Conservation (phyloP, 140 eudicot genomes). For the Oenanthe javanica region DNA sequence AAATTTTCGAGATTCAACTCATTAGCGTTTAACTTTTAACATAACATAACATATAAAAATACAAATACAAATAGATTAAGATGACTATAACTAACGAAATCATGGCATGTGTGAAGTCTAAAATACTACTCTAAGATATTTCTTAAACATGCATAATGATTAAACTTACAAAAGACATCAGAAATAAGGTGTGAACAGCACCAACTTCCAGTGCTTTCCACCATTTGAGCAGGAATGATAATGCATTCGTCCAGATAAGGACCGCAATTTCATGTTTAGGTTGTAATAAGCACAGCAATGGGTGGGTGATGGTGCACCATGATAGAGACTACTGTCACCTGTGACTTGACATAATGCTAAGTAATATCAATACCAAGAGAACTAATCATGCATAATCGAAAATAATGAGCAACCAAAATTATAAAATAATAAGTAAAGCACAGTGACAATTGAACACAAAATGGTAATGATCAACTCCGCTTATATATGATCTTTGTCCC, state of each 20-base stretch:
- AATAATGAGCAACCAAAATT: no score
- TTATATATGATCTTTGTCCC: neutral
- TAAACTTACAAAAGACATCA: neutral
- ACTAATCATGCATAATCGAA: neutral
- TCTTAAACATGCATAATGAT: neutral
- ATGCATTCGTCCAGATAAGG: constrained; percentile 4
- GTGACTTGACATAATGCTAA: neutral
- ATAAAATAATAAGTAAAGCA: no score
- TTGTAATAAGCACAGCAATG: neutral
- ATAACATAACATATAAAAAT: no score
- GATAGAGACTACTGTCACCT: constrained; percentile 2
- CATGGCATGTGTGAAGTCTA: neutral
- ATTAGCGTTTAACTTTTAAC: neutral
- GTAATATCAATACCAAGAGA: neutral
- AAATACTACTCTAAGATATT: no score
- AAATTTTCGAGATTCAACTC: neutral
- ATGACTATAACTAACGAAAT: neutral
- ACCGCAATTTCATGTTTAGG: neutral
- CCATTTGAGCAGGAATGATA: neutral
- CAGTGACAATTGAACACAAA: neutral
- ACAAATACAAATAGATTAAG: neutral
- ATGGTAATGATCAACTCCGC: neutral
- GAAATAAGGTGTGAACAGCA: neutral
- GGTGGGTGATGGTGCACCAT: constrained; percentile 11
- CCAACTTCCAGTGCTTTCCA: constrained; percentile 13